phyloP scores from a whole-genome alignment of 1,139 yeast species.

The Taphrina communis region DNA sequence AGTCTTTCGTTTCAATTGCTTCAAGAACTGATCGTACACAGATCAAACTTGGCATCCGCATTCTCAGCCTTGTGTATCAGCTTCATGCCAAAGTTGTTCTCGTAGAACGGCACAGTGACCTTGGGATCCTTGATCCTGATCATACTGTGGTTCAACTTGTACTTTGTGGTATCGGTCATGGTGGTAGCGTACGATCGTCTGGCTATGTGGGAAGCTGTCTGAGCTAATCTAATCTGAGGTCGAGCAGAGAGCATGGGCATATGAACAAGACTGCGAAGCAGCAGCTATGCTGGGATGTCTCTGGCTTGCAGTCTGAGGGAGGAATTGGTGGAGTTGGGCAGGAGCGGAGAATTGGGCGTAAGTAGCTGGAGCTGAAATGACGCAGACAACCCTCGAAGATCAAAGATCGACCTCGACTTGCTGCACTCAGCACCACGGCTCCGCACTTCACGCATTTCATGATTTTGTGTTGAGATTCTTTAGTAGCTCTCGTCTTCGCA shows the following conservation, averaged over 20 bases:
- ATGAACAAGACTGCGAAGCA: neutral
- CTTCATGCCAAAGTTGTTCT: conserved; percentile 75
- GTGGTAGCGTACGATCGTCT: conserved; percentile 15
- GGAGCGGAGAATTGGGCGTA: conserved; percentile 5
- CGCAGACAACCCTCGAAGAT: neutral
- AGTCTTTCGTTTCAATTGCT: neutral
- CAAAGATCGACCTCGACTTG: too few relatives aligned
- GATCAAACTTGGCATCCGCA: conserved; percentile 64
- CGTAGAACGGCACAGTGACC: conserved; percentile 73
- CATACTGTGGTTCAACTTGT: conserved; percentile 52
- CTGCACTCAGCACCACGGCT: too few relatives aligned
- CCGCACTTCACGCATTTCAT: too few relatives aligned
- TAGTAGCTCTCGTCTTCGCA: too few relatives aligned
- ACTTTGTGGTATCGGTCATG: conserved; percentile 46
- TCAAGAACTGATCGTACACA: conserved; percentile 52
- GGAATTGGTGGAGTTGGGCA: neutral
- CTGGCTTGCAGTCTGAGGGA: too few relatives aligned
- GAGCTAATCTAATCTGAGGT: conserved; percentile 10
- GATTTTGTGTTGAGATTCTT: too few relatives aligned
- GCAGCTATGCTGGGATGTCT: neutral
- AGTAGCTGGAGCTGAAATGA: neutral
- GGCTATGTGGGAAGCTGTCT: conserved; percentile 18
- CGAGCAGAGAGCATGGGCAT: conserved; percentile 14
- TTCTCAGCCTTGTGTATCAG: conserved; percentile 61
- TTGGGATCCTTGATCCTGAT: conserved; percentile 83